A percentile compares a stretch with the other conserved stretches of the same genome.
phyloP scores from a whole-genome alignment of 371 early-diverging fungal species.

The Synchytrium microbalum region DNA sequence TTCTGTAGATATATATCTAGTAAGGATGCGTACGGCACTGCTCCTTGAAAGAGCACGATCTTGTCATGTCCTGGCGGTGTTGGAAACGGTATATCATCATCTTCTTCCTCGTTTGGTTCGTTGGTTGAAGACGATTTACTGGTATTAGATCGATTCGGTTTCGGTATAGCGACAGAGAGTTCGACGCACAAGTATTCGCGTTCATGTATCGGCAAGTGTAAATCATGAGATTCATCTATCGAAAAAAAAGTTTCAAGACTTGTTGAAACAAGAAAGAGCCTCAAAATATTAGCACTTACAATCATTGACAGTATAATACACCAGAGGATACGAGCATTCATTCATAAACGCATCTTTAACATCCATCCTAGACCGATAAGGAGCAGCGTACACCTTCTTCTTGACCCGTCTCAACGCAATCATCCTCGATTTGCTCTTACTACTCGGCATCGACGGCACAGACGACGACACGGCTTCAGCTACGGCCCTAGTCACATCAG shows the following conservation, averaged over 20 bases:
- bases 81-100: constrained; percentile 36
- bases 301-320: constrained; percentile 77
- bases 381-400: constrained; percentile 70
- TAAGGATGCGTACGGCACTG: constrained; percentile 61
- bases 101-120: constrained; percentile 6
- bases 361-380: constrained; percentile 73
- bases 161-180: constrained; percentile 48
- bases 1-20: constrained; percentile 64
- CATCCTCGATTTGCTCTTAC: constrained; percentile 23
- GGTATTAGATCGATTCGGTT: constrained; percentile 10
- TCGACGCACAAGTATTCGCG: constrained; percentile 77
- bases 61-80: constrained; percentile 43
- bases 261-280: neutral
- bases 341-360: constrained; percentile 63
- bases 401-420: constrained; percentile 54
- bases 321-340: constrained; percentile 73
- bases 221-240: constrained; percentile 47
- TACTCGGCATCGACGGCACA: constrained; percentile 1
- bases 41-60: constrained; percentile 71
- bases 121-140: constrained; percentile 6
- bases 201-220: constrained; percentile 63
- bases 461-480: neutral
- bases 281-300: constrained; percentile 15
- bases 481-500: neutral
- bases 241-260: neutral